These are phyloP conservation scores for Colletotrichum theobromicola DNA, from an alignment of 2,329 filamentous ascomycete species.

Conservation along the genomic window DNA sequence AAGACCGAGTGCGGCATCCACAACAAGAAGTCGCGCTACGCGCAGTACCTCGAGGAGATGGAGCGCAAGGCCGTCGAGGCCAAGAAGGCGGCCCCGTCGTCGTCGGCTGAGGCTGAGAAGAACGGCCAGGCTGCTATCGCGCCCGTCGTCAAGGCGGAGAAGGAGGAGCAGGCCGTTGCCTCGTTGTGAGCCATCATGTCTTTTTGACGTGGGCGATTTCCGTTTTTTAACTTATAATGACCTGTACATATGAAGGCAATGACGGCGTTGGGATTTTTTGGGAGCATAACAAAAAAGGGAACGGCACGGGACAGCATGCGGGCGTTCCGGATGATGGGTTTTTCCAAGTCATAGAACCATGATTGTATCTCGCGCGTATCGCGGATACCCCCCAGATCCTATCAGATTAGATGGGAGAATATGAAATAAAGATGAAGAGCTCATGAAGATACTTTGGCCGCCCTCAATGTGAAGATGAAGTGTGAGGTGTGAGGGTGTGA, in stretches of 20 bases:
- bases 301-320: conserved; percentile 16
- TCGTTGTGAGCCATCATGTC: neutral
- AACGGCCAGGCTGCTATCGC: conserved; percentile 21
- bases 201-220: neutral
- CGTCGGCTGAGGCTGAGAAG: conserved; percentile 21
- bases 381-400: neutral
- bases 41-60: conserved; percentile 79
- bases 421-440: neutral
- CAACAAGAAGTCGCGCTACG: conserved; percentile 95
- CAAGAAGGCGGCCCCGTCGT: conserved; percentile 30
- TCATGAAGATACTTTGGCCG: neutral
- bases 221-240: conserved; percentile 1
- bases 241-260: conserved; percentile 21
- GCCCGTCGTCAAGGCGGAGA: conserved; percentile 22
- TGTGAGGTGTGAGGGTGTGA: neutral
- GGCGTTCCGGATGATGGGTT: conserved; percentile 7
- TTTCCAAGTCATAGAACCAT: neutral
- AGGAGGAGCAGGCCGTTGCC: conserved; percentile 9
- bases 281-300: conserved; percentile 3
- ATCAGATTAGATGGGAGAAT: neutral
- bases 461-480: neutral
- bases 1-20: conserved; percentile 99
- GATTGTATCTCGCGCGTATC: neutral
- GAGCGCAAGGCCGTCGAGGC: conserved; percentile 69
- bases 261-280: conserved; percentile 7